Evolutionary conservation across 306 rosid genomes (phyloP).

Genomic region (Gastrolobium villosum): DNA sequence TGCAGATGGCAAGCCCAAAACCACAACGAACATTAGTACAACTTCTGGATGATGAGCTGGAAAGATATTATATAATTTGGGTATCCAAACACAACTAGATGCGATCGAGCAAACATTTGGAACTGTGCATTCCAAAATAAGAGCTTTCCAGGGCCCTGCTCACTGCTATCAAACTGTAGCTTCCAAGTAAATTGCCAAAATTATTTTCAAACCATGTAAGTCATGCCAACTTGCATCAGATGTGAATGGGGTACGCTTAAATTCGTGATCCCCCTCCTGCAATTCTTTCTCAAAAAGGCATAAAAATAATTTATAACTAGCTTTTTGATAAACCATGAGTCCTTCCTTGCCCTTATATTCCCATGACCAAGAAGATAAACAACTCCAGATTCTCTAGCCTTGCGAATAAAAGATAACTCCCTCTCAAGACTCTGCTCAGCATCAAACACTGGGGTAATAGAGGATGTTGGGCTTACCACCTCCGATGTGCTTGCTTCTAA

Average conservation of each 20-base stretch:
- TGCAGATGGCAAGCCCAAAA: constrained; percentile 37
- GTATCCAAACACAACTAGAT: constrained; percentile 40
- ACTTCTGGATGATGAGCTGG: constrained; percentile 20
- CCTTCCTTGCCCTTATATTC: constrained; percentile 90
- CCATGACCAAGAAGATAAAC: constrained; percentile 98
- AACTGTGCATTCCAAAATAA: constrained; percentile 24
- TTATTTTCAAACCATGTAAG: constrained; percentile 87
- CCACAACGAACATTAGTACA: constrained; percentile 12
- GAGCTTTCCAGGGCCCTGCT: constrained; percentile 28
- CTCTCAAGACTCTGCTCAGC: constrained; percentile 87
- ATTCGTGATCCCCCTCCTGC: constrained; percentile 92
- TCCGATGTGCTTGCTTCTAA: constrained; percentile 78
- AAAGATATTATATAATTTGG: constrained; percentile 19
- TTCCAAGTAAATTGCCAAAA: constrained; percentile 39
- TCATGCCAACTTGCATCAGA: constrained; percentile 98
- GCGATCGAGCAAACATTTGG: constrained; percentile 30
- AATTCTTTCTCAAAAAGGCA: constrained; percentile 90
- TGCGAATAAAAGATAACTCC: constrained; percentile 89
- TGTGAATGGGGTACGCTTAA: constrained; percentile 94
- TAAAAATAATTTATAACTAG: constrained; percentile 87
- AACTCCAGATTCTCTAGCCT: constrained; percentile 95
- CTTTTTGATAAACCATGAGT: constrained; percentile 95
- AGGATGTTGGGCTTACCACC: constrained; percentile 51
- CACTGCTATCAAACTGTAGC: constrained; percentile 5
- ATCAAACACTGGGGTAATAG: constrained; percentile 57